These are phyloP conservation scores for Poa pratensis DNA, from an alignment of 176 grass and related monocot genomes.

Conservation along the genomic window DNA sequence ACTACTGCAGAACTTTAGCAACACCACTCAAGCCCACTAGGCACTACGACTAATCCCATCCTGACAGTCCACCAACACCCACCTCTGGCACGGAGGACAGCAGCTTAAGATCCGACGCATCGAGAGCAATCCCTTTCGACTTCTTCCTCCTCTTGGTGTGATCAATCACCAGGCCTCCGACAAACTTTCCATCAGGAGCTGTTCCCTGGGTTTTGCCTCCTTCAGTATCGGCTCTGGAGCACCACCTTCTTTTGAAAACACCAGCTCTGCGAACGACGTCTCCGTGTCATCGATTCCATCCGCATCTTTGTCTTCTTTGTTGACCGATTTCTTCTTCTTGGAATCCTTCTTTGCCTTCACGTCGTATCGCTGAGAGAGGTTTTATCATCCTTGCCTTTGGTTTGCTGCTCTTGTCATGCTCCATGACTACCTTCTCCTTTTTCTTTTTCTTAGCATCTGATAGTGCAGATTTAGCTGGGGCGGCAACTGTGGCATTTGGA, in stretches of 20 bases:
- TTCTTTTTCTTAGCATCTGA: slow-evolving; percentile 37
- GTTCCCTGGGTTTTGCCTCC: slow-evolving; percentile 38
- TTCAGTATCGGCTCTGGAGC: slow-evolving; percentile 37
- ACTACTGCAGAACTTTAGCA: neutral
- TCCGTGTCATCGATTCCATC: slow-evolving; percentile 71
- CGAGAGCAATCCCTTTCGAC: slow-evolving; percentile 34
- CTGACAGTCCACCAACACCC: slow-evolving; percentile 62
- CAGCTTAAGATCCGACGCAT: slow-evolving; percentile 49
- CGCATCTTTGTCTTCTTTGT: slow-evolving; percentile 43
- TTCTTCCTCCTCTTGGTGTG: slow-evolving; percentile 82
- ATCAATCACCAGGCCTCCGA: slow-evolving; percentile 64
- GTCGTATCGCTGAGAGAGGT: slow-evolving; percentile 30
- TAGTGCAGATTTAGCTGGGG: slow-evolving; percentile 37
- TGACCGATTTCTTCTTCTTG: slow-evolving; percentile 48
- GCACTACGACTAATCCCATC: slow-evolving; percentile 53
- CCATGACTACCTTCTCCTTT: slow-evolving; percentile 28
- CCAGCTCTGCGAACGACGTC: slow-evolving; percentile 60
- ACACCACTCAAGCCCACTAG: neutral
- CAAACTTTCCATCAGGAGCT: slow-evolving; percentile 38
- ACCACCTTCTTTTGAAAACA: slow-evolving; percentile 42
- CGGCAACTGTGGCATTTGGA: neutral
- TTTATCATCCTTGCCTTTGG: slow-evolving; percentile 45
- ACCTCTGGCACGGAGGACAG: slow-evolving; percentile 55
- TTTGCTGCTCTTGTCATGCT: slow-evolving; percentile 32
- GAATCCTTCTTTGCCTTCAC: slow-evolving; percentile 37